A percentile compares a stretch with the other conserved stretches of the same genome.
These are phyloP conservation scores for Tetradesmus obliquus DNA, from an alignment of 139 green algal species.

Conservation along the genomic window DNA sequence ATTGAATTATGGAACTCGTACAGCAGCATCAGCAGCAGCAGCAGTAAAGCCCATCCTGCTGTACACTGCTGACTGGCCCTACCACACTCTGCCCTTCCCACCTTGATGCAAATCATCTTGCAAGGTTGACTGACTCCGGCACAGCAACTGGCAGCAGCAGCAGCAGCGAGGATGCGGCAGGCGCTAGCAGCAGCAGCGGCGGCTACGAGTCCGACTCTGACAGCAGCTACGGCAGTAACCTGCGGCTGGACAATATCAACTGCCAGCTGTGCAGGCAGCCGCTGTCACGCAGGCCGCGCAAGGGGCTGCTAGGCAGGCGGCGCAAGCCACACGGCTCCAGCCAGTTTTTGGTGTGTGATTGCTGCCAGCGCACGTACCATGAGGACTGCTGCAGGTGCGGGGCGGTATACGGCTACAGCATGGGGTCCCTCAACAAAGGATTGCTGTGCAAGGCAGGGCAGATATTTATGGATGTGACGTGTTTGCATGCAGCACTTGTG, in stretches of 20 bases:
- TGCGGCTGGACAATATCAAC: slow-evolving; percentile 20
- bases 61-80: too few relatives aligned
- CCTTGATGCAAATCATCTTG: too few relatives aligned
- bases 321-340: neutral
- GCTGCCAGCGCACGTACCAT: slow-evolving; percentile 38
- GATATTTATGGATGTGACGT: too few relatives aligned
- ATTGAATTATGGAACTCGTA: too few relatives aligned
- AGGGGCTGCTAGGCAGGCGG: neutral
- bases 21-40: too few relatives aligned
- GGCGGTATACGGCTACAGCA: neutral
- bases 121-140: slow-evolving; percentile 17
- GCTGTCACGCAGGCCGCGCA: neutral
- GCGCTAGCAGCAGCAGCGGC: slow-evolving; percentile 2
- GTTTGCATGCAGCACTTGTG: too few relatives aligned
- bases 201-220: slow-evolving; percentile 10
- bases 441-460: too few relatives aligned
- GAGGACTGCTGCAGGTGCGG: slow-evolving; percentile 24
- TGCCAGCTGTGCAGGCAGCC: slow-evolving; percentile 31
- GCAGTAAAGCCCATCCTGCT: too few relatives aligned
- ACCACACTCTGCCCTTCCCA: too few relatives aligned
- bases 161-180: neutral
- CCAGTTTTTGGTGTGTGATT: slow-evolving; percentile 30
- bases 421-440: too few relatives aligned
- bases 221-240: slow-evolving; percentile 6
- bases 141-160: slow-evolving; percentile 4